These are phyloP conservation scores for Globisporangium ultimum DNA, from an alignment of 352 stramenopile genomes.

Conservation along the genomic window DNA sequence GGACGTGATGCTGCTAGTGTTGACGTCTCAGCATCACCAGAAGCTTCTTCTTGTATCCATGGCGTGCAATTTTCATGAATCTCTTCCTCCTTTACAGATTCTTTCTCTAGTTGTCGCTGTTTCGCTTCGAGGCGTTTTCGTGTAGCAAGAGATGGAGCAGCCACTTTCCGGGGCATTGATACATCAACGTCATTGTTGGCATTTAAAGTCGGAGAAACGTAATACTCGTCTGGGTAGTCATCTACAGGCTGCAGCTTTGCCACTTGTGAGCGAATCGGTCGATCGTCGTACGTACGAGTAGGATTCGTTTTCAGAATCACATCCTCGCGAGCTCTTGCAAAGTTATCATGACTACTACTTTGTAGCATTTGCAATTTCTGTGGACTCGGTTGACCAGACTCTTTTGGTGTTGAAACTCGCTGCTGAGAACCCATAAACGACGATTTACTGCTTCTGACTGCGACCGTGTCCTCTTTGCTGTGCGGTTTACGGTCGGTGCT, in stretches of 20 bases:
- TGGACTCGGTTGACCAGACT: slow-evolving; percentile 19
- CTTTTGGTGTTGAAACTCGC: background rate
- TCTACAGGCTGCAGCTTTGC: background rate
- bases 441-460: background rate
- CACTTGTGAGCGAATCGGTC: slow-evolving; percentile 34
- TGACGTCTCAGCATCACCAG: slow-evolving; percentile 5
- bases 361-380: slow-evolving; percentile 43
- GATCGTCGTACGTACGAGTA: slow-evolving; percentile 20
- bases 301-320: too few relatives aligned
- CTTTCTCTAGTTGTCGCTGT: background rate
- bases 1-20: background rate
- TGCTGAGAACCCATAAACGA: too few relatives aligned
- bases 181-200: slow-evolving; percentile 23
- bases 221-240: too few relatives aligned
- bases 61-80: too few relatives aligned
- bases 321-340: slow-evolving; percentile 7
- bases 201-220: background rate
- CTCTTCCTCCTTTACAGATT: background rate
- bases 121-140: background rate
- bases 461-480: background rate
- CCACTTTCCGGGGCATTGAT: background rate
- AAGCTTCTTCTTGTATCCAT: too few relatives aligned
- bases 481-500: background rate
- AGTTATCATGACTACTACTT: slow-evolving; percentile 19
- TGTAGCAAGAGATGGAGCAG: too few relatives aligned